Base-by-base conservation (phyloP, 768 basidiomycete species). In the Rhodosporidiobolus sp. region DNA sequence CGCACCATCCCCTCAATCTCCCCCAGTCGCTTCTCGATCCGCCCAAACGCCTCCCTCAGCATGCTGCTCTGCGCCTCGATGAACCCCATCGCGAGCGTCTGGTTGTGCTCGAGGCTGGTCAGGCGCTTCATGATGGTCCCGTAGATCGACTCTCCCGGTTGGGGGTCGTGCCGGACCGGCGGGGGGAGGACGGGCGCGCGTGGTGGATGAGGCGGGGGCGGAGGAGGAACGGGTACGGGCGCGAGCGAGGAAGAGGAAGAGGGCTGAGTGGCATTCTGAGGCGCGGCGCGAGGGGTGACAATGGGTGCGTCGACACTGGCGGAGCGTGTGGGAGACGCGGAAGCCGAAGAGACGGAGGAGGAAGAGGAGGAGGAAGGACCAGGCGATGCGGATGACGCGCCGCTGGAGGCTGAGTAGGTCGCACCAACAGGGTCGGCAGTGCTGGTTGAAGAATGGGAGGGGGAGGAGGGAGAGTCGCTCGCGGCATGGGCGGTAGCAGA, bases 41-140 rank as follows among this genome's bases (percentile, higher is more conserved):
- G 83, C 67, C 85, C 85, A 46, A 97, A 83, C 59, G 91, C 85
- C 48, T 90, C 89, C 9, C 91, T 83, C 28, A 96, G 86, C 43
- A 87, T 86, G 22, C 85, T 81, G 0, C 88, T 90, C 78, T 98
- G 95, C 78, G 94, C 92, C 77, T 94, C 93, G 20, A 96, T 88
- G 79, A 96, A 98, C 26, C 87, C 81, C 30, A 88, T 86, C 55
- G 91, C 89, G 7, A 97, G 84, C 0, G 91, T 91, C 59, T 93
- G 90, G 77, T 94, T 96, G 16, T 86, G 86, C 80, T 98, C 94
- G 22, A 98, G 85, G 11, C 87, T 86, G 4, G 87, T 86, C 19
- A 99, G 85, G 12, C 94, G 88, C 76, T 96, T 95, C 88, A 94
- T 94, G 76, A 98, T 99, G 20, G 89, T 91, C 14, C 93, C 89